Evolutionary conservation across 1,139 yeast species (phyloP), one percentile per base, ranked within the genome.

Genomic region (Saccharomyces hybrid): DNA sequence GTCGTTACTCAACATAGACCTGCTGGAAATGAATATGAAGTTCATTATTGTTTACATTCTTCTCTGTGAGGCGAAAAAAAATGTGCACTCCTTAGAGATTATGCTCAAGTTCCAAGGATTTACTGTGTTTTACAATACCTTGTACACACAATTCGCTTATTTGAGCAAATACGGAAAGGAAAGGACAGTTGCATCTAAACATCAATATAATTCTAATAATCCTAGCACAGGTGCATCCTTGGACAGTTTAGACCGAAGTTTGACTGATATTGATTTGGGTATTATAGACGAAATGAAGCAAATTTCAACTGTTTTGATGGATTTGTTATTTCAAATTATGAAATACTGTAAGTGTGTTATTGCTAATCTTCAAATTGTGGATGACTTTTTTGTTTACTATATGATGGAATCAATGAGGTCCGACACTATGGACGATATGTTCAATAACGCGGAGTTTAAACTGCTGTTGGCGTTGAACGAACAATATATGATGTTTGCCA

Each of bases 391-490:
- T 54, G 74, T 88, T 14, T 75, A 77, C 55, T 80, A 59, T 51
- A 47, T 68, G 42, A 61, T 57, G 80, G 79, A 58, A 61, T 70
- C 58, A 73, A 76, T 58, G 74, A 78, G 63, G 46, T 65, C 71
- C 0, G 71, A 67, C 54, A 80, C 80, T 48, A 81, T 81, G 52
- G 88, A 82, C 56, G 84, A 83, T 59, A 78, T 84, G 49, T 78
- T 80, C 56, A 87, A 88, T 52, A 83, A 83, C 60, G 82, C 88
- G 46, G 83, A 84, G 61, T 85, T 89, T 73, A 85, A 85, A 64
- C 73, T 88, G n/a, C 70, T 89, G 8, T 73, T 90, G 49, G 81
- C 88, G 2, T 74, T 90, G 23, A 89, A 89, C 67, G 97, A 90
- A 67, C 97, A 90, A 67, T 90, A 82, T 67, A 80, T 90, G 80